These are phyloP conservation scores for Alnus glutinosa DNA, from an alignment of 306 rosid species.

Conservation along the genomic window DNA sequence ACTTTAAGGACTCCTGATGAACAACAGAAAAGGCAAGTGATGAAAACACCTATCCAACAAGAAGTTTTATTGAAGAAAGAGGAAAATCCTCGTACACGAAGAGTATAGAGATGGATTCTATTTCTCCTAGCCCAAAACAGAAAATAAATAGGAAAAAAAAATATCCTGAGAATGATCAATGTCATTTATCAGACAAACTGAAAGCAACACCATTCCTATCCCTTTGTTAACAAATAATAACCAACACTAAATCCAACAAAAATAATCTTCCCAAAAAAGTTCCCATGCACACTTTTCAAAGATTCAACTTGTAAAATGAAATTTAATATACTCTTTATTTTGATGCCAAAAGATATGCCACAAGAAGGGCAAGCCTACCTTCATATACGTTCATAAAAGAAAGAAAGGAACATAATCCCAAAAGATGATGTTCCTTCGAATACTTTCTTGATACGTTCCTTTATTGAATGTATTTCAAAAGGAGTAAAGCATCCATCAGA, in stretches of 20 bases:
- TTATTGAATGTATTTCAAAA: too few relatives aligned
- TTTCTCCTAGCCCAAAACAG: not conserved
- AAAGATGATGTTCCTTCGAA: not conserved
- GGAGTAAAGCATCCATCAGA: too few relatives aligned
- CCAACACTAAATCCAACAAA: not conserved
- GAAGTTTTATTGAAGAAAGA: too few relatives aligned
- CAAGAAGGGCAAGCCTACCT: not conserved
- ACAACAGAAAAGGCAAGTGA: not conserved
- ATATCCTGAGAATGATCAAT: not conserved
- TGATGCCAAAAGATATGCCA: not conserved
- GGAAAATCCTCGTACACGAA: too few relatives aligned
- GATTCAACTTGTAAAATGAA: not conserved
- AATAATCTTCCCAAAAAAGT: not conserved
- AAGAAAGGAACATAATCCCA: not conserved
- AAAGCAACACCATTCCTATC: not conserved
- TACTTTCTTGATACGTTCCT: not conserved
- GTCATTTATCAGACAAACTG: not conserved
- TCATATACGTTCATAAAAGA: not conserved
- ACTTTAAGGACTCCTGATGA: not conserved
- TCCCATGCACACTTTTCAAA: not conserved
- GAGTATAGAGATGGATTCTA: not conserved
- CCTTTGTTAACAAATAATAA: not conserved
- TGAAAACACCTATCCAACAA: not conserved
- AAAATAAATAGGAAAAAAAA: not conserved
- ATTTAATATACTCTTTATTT: not conserved